These are phyloP conservation scores for Rhizoctonia solani DNA, from an alignment of 1,284 basidiomycete species.

Conservation along the genomic window DNA sequence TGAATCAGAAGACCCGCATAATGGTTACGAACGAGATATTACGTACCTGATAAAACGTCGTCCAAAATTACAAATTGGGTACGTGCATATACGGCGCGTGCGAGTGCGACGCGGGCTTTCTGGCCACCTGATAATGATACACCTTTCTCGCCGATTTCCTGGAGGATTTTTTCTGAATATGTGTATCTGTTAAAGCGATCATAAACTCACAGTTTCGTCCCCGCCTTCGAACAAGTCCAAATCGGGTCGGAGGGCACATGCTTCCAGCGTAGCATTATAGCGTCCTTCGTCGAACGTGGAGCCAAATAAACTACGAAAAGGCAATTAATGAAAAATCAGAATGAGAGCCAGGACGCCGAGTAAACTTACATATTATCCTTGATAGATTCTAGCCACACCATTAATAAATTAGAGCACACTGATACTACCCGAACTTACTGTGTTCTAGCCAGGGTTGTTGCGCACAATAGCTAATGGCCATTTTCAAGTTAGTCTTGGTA, in stretches of 20 bases:
- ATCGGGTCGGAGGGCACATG: slow-evolving; percentile 45
- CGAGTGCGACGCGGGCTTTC: slow-evolving; percentile 54
- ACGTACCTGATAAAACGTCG: slow-evolving; percentile 36
- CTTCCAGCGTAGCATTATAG: slow-evolving; percentile 41
- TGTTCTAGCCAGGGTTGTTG: slow-evolving; percentile 84
- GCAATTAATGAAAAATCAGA: background rate
- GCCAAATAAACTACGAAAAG: slow-evolving; percentile 45
- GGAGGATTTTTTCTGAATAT: too few relatives aligned
- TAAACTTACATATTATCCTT: slow-evolving; percentile 42
- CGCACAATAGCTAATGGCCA: slow-evolving; percentile 78
- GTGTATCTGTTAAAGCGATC: too few relatives aligned
- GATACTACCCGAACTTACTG: background rate
- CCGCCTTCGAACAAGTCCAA: slow-evolving; percentile 45
- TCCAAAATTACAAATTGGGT: slow-evolving; percentile 52
- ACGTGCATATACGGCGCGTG: slow-evolving; percentile 54
- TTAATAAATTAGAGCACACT: background rate
- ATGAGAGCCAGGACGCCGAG: too few relatives aligned
- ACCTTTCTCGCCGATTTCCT: slow-evolving; percentile 34
- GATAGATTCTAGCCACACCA: slow-evolving; percentile 47
- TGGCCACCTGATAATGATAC: slow-evolving; percentile 48
- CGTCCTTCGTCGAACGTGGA: slow-evolving; percentile 46
- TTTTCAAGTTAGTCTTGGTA: slow-evolving; percentile 60
- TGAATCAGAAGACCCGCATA: background rate
- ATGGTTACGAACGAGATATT: too few relatives aligned
- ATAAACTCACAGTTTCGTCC: slow-evolving; percentile 41